Evolutionary conservation across 2,329 filamentous ascomycete species (phyloP), one percentile per base, ranked within the genome.

Genomic region (Exserohilum turcica): DNA sequence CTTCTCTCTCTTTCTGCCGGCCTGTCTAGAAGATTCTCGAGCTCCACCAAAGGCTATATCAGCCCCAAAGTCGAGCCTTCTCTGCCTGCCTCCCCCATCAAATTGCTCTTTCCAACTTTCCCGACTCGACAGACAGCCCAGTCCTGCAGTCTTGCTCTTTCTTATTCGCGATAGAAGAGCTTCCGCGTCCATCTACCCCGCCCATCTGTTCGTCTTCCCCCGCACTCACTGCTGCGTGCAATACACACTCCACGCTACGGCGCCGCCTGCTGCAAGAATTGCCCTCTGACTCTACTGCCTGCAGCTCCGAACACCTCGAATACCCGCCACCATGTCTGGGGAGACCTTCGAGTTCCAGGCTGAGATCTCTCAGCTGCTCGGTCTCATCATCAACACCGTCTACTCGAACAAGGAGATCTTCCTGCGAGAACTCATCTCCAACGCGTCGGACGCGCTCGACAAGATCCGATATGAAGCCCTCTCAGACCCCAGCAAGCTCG

Each of bases 381-480:
- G 89, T 70, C 90, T 99, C 78, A 99, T 99, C 82, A 99, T 99
- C 87, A 99, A 99, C 90, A 97, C 94, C 67, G 94, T 99, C 84
- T 99, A 97, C 86, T 97, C 92, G 72, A 99, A 99, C 89, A 99
- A 99, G 86, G 94, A 97, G 83, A 97, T 99, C 78, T 99, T 99
- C 88, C 83, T 99, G 74, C 85, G 94, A 89, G 94, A 99, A 83
- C 78, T 99, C 72, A 91, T 99, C 76, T 97, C 94, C 82, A 99
- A 99, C 83, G 89, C 89, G 76, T 97, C 93, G 74, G 94, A 99
- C 89, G 94, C 94, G 58, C 86, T 99, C 72, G 94, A 99, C 89
- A 99, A 99, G 90, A 96, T 99, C 80, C 89, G 94, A 79, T 99
- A 99, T 86, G 91, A 97, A 86, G 86, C 94, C 67, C 86, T 99